phyloP scores from a whole-genome alignment of 352 stramenopile species.

The Phytophthora cryptogea region DNA sequence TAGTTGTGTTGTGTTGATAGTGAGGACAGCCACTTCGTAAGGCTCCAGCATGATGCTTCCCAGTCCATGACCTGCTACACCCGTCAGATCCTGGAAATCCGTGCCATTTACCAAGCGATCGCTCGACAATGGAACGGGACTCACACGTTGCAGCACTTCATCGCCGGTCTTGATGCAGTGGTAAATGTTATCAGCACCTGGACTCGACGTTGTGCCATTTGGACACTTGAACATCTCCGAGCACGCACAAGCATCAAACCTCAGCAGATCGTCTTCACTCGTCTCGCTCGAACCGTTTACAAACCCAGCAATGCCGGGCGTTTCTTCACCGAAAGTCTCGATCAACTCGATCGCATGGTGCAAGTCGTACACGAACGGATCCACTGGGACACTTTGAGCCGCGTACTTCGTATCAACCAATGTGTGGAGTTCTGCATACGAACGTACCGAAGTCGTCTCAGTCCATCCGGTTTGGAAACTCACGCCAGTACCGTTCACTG shows the following conservation, averaged over 20 bases:
- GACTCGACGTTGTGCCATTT: conserved; percentile 88
- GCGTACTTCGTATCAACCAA: conserved; percentile 52
- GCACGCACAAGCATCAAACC: conserved; percentile 94
- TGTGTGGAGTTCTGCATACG: conserved; percentile 79
- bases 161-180: conserved; percentile 91
- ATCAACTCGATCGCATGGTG: conserved; percentile 87
- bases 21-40: conserved; percentile 92
- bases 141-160: conserved; percentile 90
- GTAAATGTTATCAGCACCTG: conserved; percentile 76
- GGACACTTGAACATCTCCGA: conserved; percentile 93
- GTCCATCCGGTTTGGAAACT: conserved; percentile 74
- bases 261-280: conserved; percentile 44
- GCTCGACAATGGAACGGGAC: conserved; percentile 70
- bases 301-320: conserved; percentile 80
- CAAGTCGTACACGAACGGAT: conserved; percentile 94
- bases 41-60: conserved; percentile 80
- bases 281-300: conserved; percentile 29
- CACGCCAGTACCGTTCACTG: conserved; percentile 40
- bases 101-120: conserved; percentile 57
- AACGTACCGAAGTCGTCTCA: conserved; percentile 57
- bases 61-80: conserved; percentile 50
- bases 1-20: conserved; percentile 92
- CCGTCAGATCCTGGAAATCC: conserved; percentile 81
- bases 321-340: conserved; percentile 85
- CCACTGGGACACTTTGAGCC: conserved; percentile 62